Conservation (phyloP, 2,329 filamentous ascomycete genomes). For the Fusarium siculi region DNA sequence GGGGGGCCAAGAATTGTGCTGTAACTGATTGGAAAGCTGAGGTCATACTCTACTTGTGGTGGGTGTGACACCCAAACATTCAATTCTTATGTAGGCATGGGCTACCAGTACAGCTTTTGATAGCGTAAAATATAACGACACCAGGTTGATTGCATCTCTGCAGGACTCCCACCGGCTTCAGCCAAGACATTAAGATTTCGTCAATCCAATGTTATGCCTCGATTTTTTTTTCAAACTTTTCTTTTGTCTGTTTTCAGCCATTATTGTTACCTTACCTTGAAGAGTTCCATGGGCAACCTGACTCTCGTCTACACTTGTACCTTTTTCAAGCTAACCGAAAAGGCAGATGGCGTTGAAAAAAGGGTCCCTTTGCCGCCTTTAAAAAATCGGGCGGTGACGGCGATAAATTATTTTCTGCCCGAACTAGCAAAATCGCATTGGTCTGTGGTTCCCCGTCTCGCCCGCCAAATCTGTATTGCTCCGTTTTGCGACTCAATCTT, state of each 20-base stretch:
- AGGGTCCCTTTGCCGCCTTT: slow-evolving; percentile 27
- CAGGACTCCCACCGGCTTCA: background rate
- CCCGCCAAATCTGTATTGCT: slow-evolving; percentile 18
- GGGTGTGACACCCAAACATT: background rate
- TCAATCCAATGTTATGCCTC: background rate
- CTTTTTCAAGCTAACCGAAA: slow-evolving; percentile 17
- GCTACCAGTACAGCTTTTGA: background rate
- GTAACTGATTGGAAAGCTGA: background rate
- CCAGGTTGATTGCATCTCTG: background rate
- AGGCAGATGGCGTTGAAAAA: slow-evolving; percentile 26
- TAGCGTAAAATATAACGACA: background rate
- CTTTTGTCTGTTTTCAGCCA: background rate
- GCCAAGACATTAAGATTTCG: background rate
- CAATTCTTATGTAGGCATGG: background rate
- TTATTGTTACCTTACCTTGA: background rate
- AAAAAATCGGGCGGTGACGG: slow-evolving; percentile 44
- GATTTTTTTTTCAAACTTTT: background rate
- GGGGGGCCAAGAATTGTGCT: background rate
- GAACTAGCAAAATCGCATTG: slow-evolving; percentile 43
- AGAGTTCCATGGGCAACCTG: background rate
- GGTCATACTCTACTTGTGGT: background rate
- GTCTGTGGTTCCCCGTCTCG: slow-evolving; percentile 30
- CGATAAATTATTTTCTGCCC: slow-evolving; percentile 48
- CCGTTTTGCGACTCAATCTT: slow-evolving; percentile 33
- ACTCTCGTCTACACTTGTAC: background rate